Evolutionary conservation across 805 yeast species (phyloP).

Genomic region (Blastobotrys attinorum): DNA sequence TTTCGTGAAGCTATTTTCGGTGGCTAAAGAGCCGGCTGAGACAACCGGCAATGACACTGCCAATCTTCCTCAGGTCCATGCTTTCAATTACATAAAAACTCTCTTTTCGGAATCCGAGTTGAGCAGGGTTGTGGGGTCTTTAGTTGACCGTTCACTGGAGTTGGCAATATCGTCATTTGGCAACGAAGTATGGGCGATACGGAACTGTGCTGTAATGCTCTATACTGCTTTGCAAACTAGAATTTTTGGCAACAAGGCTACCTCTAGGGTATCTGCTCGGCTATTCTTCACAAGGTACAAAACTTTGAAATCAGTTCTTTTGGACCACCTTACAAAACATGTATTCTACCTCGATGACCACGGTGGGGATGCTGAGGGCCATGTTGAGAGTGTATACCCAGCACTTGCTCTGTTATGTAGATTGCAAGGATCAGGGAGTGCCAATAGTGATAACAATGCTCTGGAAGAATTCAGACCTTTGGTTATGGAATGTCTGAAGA

Average conservation of each 20-base stretch:
- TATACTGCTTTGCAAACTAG: conserved; percentile 78
- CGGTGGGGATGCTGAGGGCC: conserved; percentile 13
- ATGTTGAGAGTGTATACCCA: conserved; percentile 61
- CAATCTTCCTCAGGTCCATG: conserved; percentile 90
- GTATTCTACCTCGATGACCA: conserved; percentile 15
- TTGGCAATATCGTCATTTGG: conserved; percentile 57
- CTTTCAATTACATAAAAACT: conserved; percentile 74
- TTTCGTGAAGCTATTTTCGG: conserved; percentile 41
- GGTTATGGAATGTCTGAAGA: conserved; percentile 41
- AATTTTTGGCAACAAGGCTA: conserved; percentile 55
- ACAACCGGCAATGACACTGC: conserved; percentile 43
- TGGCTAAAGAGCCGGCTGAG: conserved; percentile 46
- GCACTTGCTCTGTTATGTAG: conserved; percentile 65
- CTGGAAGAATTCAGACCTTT: conserved; percentile 44
- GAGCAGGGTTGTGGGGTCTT: conserved; percentile 43
- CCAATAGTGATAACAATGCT: conserved; percentile 47
- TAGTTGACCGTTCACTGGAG: conserved; percentile 49
- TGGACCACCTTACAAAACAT: conserved; percentile 24
- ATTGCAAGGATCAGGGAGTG: conserved; percentile 55
- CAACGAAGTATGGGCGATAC: conserved; percentile 70
- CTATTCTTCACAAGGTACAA: conserved; percentile 63
- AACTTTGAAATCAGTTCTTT: conserved; percentile 43
- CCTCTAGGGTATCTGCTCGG: conserved; percentile 38
- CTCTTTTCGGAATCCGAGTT: conserved; percentile 65
- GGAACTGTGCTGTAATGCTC: conserved; percentile 91